phyloP scores from a whole-genome alignment of 257 asterid genomes.

The Thymus mandschuricus region DNA sequence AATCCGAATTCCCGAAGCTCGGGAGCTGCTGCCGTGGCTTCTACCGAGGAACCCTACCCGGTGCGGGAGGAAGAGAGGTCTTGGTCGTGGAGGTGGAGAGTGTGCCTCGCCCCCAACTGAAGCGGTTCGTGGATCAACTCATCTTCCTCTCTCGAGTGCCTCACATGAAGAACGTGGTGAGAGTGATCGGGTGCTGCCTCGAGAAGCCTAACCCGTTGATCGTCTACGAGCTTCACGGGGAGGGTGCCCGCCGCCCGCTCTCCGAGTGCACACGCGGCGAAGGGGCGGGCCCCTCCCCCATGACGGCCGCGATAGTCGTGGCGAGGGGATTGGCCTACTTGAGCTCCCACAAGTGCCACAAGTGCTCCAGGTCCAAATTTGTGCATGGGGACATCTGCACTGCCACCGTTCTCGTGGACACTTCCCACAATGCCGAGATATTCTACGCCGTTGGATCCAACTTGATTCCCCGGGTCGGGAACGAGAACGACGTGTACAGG shows the following conservation, averaged over 20 bases:
- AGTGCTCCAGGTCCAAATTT: not conserved
- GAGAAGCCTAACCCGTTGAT: constrained; percentile 6
- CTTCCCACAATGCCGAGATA: constrained; percentile 4
- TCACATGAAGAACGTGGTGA: constrained; percentile 18
- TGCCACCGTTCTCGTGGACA: constrained; percentile 2
- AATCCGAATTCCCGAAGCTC: too few species aligned
- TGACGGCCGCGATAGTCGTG: constrained; percentile 26
- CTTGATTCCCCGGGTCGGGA: not conserved
- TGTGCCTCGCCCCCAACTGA: not conserved
- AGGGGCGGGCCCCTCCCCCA: not conserved
- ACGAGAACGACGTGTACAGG: not conserved
- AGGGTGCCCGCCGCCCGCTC: not conserved
- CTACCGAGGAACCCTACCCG: constrained; percentile 6
- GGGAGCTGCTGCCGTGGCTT: constrained; percentile 1
- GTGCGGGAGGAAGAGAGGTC: not conserved
- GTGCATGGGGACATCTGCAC: constrained; percentile 11
- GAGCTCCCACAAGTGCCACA: not conserved
- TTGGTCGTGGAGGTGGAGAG: constrained; percentile 3
- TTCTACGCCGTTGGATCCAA: constrained; percentile 21
- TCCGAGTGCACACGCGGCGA: not conserved
- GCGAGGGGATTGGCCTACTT: constrained; percentile 21
- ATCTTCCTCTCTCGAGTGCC: constrained; percentile 24
- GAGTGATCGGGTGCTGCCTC: constrained; percentile 23
- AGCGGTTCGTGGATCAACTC: constrained; percentile 23
- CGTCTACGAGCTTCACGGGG: constrained; percentile 22